These are phyloP conservation scores for Ophiostoma ulmi DNA, from an alignment of 2,329 filamentous ascomycete genomes.

Conservation along the genomic window DNA sequence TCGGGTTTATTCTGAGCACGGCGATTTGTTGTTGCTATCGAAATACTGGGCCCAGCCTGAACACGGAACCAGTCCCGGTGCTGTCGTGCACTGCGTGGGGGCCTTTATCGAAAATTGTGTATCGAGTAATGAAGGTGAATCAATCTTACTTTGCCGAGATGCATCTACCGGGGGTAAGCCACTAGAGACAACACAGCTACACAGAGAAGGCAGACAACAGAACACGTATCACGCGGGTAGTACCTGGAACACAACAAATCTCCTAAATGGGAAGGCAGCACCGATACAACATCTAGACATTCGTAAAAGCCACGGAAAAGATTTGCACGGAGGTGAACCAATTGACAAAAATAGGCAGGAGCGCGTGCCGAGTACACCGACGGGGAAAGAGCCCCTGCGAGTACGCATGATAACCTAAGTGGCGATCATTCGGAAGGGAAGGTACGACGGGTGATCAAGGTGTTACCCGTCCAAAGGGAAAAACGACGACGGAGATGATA, in stretches of 20 bases:
- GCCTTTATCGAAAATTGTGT: neutral
- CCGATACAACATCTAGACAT: neutral
- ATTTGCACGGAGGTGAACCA: neutral
- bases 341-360: neutral
- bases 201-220: too few relatives aligned
- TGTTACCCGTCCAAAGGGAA: neutral
- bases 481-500: neutral
- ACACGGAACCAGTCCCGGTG: neutral
- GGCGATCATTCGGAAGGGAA: neutral
- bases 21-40: neutral
- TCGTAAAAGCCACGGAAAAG: neutral
- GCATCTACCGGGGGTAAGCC: neutral
- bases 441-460: neutral
- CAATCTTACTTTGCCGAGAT: neutral
- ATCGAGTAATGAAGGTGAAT: neutral
- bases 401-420: neutral
- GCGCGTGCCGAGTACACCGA: neutral
- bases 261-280: slow-evolving; percentile 8
- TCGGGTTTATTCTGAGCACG: neutral
- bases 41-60: neutral
- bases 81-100: neutral
- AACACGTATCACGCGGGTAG: neutral
- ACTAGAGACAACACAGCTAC: neutral
- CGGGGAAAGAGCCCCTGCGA: neutral
- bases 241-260: neutral